Evolutionary conservation across 495 filamentous ascomycete species (phyloP).

Genomic region (Glonium stellatum): DNA sequence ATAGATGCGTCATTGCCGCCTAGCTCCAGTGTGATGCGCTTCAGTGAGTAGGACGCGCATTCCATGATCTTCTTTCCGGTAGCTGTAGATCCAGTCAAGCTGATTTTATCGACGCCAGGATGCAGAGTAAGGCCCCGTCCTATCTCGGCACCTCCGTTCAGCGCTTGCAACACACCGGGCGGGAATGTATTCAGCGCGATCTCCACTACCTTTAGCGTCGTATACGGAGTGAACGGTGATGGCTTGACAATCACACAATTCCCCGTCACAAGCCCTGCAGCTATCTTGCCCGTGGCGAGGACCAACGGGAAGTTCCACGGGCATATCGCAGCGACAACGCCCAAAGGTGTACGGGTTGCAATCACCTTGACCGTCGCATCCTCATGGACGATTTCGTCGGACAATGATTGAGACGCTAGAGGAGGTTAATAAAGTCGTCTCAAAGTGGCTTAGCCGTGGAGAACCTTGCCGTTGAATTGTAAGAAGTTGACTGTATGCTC

Average conservation of each 20-base stretch:
- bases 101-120: slow-evolving; percentile 29
- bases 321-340: slow-evolving; percentile 45
- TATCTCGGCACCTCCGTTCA: slow-evolving; percentile 45
- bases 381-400: too few relatives aligned
- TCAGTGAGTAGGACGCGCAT: slow-evolving; percentile 27
- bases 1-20: slow-evolving; percentile 62
- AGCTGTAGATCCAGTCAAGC: slow-evolving; percentile 32
- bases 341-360: slow-evolving; percentile 46
- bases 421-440: too few relatives aligned
- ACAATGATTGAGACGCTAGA: too few relatives aligned
- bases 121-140: slow-evolving; percentile 31
- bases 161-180: slow-evolving; percentile 48
- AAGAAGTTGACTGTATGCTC: too few relatives aligned
- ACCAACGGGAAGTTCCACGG: slow-evolving; percentile 50
- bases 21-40: slow-evolving; percentile 48
- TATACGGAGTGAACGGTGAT: slow-evolving; percentile 57
- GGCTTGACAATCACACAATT: slow-evolving; percentile 53
- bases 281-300: slow-evolving; percentile 48
- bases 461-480: too few relatives aligned
- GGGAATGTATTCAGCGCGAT: slow-evolving; percentile 49
- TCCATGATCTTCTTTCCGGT: slow-evolving; percentile 36
- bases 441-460: too few relatives aligned
- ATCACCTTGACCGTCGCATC: too few relatives aligned
- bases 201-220: slow-evolving; percentile 50
- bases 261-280: slow-evolving; percentile 46